phyloP scores from a whole-genome alignment of 441 rosid species.

The Adansonia gregorii region DNA sequence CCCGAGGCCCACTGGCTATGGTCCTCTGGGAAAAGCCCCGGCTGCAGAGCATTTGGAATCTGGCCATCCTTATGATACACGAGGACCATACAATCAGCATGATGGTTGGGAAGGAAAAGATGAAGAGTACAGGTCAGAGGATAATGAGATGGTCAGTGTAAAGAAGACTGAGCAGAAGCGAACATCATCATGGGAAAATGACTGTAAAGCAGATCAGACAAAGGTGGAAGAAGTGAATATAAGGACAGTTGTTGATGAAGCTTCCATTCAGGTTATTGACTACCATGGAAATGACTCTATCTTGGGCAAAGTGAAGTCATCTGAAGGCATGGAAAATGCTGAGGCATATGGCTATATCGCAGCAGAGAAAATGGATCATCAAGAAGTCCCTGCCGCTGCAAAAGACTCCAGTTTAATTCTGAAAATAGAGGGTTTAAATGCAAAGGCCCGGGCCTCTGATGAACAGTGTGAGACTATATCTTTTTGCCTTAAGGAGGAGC shows the following conservation, averaged over 20 bases:
- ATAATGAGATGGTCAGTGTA: slow-evolving; percentile 34
- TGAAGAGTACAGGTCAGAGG: slow-evolving; percentile 57
- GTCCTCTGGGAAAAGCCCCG: slow-evolving; percentile 47
- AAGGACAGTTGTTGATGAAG: slow-evolving; percentile 43
- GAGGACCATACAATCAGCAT: slow-evolving; percentile 70
- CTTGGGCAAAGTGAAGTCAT: slow-evolving; percentile 41
- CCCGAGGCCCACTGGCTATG: slow-evolving; percentile 61
- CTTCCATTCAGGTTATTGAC: slow-evolving; percentile 40
- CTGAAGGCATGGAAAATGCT: slow-evolving; percentile 37
- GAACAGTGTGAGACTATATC: slow-evolving; percentile 46
- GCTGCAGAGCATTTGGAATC: slow-evolving; percentile 58
- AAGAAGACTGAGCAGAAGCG: slow-evolving; percentile 48
- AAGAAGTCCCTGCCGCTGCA: slow-evolving; percentile 38
- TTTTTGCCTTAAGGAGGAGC: slow-evolving; percentile 48
- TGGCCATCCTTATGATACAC: slow-evolving; percentile 57
- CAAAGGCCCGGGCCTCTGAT: slow-evolving; percentile 58
- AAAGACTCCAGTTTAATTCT: slow-evolving; percentile 72
- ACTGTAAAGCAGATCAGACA: slow-evolving; percentile 47
- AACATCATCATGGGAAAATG: slow-evolving; percentile 52
- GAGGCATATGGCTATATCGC: slow-evolving; percentile 45
- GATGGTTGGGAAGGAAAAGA: slow-evolving; percentile 64
- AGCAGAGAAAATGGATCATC: slow-evolving; percentile 40
- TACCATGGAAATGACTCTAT: slow-evolving; percentile 35
- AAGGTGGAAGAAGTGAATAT: slow-evolving; percentile 37
- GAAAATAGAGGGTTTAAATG: slow-evolving; percentile 87